Evolutionary conservation across 2,329 filamentous ascomycete genomes (phyloP).

Genomic region (Hypoxylon sp.): DNA sequence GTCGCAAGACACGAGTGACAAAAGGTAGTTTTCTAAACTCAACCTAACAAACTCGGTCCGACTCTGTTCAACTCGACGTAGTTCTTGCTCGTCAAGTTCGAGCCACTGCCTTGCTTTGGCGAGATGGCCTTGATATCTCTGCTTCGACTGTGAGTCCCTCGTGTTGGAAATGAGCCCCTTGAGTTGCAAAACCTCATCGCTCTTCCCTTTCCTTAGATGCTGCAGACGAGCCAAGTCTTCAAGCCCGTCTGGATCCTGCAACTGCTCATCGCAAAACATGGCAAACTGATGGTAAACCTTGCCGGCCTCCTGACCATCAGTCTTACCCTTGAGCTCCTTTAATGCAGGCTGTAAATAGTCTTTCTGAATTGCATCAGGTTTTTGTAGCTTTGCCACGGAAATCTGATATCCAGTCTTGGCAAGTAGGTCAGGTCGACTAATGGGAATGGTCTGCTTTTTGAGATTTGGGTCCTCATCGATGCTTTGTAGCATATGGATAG

Average conservation of each 20-base stretch:
- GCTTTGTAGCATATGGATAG: constrained; percentile 88
- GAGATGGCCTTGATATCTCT: constrained; percentile 72
- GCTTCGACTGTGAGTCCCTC: constrained; percentile 67
- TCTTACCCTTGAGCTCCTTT: constrained; percentile 79
- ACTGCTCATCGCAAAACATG: constrained; percentile 92
- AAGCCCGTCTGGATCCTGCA: constrained; percentile 86
- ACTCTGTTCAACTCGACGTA: constrained; percentile 81
- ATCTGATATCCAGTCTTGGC: constrained; percentile 91
- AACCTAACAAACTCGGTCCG: constrained; percentile 88
- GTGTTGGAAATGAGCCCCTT: constrained; percentile 70
- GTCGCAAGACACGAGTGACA: constrained; percentile 87
- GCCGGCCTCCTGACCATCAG: constrained; percentile 80
- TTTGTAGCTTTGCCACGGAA: constrained; percentile 90
- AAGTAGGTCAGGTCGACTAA: constrained; percentile 84
- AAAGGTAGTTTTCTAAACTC: constrained; percentile 92
- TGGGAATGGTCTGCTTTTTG: constrained; percentile 77
- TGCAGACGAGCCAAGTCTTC: constrained; percentile 88
- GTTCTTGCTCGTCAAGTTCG: constrained; percentile 89
- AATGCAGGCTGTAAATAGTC: constrained; percentile 89
- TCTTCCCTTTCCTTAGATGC: constrained; percentile 84
- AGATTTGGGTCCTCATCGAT: constrained; percentile 75
- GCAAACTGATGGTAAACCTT: constrained; percentile 96
- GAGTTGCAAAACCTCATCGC: constrained; percentile 83
- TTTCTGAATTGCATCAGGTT: constrained; percentile 89
- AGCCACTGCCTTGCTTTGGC: constrained; percentile 88